Evolutionary conservation across 2,329 filamentous ascomycete genomes (phyloP).

Genomic region (Ploettnerulaceae sp.): DNA sequence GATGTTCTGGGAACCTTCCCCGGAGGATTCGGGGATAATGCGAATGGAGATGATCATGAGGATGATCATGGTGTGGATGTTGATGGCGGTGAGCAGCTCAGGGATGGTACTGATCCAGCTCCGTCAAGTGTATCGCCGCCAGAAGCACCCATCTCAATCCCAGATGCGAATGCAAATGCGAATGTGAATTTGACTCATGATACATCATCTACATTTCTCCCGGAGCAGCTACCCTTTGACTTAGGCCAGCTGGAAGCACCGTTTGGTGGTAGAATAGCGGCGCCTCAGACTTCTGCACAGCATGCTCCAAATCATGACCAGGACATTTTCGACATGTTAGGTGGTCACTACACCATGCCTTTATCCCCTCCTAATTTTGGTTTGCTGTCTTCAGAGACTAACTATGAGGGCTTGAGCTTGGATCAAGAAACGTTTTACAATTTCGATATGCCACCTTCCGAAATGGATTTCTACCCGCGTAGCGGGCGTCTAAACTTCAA

Average conservation of each 20-base stretch:
- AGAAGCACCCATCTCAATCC: too few species aligned
- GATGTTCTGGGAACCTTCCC: constrained; percentile 11
- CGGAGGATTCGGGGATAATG: constrained; percentile 9
- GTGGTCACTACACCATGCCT: neutral
- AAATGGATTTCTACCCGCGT: neutral
- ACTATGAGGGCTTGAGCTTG: neutral
- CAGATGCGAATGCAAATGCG: too few species aligned
- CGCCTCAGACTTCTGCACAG: too few species aligned
- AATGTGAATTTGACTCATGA: too few species aligned
- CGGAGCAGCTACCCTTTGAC: too few species aligned
- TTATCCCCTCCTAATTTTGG: neutral
- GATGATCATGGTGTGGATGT: neutral
- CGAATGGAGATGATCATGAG: neutral
- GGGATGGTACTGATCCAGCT: neutral
- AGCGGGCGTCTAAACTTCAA: neutral
- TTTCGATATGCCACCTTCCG: neutral
- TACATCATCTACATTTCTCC: too few species aligned
- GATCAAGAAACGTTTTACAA: neutral
- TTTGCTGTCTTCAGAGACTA: neutral
- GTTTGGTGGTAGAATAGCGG: too few species aligned
- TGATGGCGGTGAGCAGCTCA: neutral
- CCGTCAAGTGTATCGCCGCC: neutral
- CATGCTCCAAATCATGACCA: neutral
- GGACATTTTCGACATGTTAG: neutral
- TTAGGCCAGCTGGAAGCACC: too few species aligned